phyloP scores from a whole-genome alignment of 192 early-diverging fungal species.

The Coemansia erecta region DNA sequence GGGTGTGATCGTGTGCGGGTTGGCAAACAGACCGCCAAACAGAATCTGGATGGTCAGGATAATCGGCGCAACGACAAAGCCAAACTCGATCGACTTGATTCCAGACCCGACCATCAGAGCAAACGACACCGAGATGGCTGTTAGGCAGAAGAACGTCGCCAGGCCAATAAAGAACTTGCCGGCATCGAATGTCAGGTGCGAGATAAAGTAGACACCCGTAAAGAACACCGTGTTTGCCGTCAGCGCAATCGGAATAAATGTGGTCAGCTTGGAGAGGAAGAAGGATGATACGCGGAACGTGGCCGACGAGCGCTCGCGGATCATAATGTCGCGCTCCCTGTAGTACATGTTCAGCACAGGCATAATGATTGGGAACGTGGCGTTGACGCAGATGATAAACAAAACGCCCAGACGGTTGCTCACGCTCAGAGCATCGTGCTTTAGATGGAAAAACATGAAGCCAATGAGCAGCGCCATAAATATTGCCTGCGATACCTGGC shows the following conservation, averaged over 20 bases:
- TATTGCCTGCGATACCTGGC: conserved; percentile 37
- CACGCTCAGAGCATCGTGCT: conserved; percentile 35
- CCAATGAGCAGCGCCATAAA: conserved; percentile 58
- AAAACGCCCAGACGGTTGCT: conserved; percentile 53
- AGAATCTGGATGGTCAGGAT: conserved; percentile 49
- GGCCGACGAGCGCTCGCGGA: conserved; percentile 64
- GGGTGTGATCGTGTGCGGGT: conserved; percentile 39
- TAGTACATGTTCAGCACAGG: conserved; percentile 52
- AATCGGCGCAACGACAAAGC: conserved; percentile 39
- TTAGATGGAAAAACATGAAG: conserved; percentile 58
- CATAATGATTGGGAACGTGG: conserved; percentile 60
- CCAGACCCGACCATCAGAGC: conserved; percentile 44
- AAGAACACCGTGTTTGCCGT: conserved; percentile 39
- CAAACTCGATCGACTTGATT: conserved; percentile 37
- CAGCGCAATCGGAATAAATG: conserved; percentile 41
- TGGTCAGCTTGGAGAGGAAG: conserved; percentile 63
- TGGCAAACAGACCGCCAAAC: conserved; percentile 51
- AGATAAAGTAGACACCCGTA: conserved; percentile 51
- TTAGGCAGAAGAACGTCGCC: conserved; percentile 38
- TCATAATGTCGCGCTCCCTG: conserved; percentile 55
- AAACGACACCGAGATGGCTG: conserved; percentile 29
- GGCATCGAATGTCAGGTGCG: conserved; percentile 36
- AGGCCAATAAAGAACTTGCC: conserved; percentile 51
- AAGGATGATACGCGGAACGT: conserved; percentile 63
- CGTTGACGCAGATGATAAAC: conserved; percentile 54